A percentile compares a stretch with the other conserved stretches of the same genome.
Conservation (phyloP, 306 rosid genomes). For the Neltuma alba region DNA sequence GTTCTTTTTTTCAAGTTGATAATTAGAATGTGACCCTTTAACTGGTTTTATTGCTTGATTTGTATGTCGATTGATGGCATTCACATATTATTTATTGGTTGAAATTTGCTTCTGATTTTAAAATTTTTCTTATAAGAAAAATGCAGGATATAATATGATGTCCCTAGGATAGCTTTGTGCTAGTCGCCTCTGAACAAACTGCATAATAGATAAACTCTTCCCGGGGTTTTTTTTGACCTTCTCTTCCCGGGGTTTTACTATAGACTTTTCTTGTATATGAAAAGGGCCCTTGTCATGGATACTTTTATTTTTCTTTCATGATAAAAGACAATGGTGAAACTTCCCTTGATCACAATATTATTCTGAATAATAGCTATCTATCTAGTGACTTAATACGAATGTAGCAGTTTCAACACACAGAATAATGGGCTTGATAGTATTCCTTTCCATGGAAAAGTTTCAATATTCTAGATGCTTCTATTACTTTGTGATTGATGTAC, state of each 20-base stretch:
- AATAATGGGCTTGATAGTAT: neutral
- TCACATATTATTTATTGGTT: slow-evolving; percentile 8
- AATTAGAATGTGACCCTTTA: slow-evolving; percentile 29
- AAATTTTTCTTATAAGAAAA: neutral
- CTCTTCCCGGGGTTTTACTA: neutral
- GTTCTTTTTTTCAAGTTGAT: slow-evolving; percentile 14
- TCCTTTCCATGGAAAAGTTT: neutral
- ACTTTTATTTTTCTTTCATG: neutral
- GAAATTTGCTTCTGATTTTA: neutral
- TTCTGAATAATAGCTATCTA: neutral
- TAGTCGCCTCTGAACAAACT: neutral
- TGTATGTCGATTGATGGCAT: slow-evolving; percentile 10
- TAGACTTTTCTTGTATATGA: neutral
- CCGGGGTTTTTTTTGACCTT: neutral
- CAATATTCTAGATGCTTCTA: neutral
- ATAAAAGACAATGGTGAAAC: neutral
- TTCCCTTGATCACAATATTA: neutral
- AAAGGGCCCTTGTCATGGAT: neutral
- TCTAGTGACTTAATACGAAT: neutral
- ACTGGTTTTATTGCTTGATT: slow-evolving; percentile 22
- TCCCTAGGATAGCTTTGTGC: slow-evolving; percentile 2
- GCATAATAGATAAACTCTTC: neutral
- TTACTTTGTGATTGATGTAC: neutral
- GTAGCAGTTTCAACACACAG: neutral
- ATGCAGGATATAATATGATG: neutral